Evolutionary conservation across 805 yeast species (phyloP).

Genomic region (Lipomyces orientalis): DNA sequence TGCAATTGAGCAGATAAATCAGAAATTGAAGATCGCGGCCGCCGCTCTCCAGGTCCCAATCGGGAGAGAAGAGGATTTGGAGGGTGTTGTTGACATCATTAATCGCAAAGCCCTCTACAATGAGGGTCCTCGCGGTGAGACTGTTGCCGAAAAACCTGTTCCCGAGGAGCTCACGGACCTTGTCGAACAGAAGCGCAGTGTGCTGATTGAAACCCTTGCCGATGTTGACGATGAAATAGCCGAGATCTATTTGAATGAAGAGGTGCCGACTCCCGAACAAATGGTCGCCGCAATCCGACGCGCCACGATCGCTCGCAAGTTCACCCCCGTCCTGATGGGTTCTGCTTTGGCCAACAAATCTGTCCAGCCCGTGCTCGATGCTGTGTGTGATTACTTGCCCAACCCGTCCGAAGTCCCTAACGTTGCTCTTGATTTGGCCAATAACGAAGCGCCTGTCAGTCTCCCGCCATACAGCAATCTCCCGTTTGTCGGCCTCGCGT

Average conservation of each 20-base stretch:
- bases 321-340: slow-evolving; percentile 99
- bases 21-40: slow-evolving; percentile 87
- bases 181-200: slow-evolving; percentile 86
- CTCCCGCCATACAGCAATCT: slow-evolving; percentile 72
- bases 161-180: slow-evolving; percentile 82
- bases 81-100: slow-evolving; percentile 91
- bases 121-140: slow-evolving; percentile 90
- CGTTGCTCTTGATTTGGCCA: slow-evolving; percentile 75
- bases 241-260: slow-evolving; percentile 87
- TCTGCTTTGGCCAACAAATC: slow-evolving; percentile 97
- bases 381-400: slow-evolving; percentile 94
- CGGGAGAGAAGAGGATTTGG: slow-evolving; percentile 83
- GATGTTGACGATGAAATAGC: slow-evolving; percentile 98
- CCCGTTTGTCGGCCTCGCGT: slow-evolving; percentile 97
- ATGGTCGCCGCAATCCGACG: slow-evolving; percentile 89
- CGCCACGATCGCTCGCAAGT: slow-evolving; percentile 91
- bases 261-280: slow-evolving; percentile 82
- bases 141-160: slow-evolving; percentile 60
- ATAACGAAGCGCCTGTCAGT: slow-evolving; percentile 70
- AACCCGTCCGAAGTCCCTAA: slow-evolving; percentile 92
- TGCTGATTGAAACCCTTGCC: slow-evolving; percentile 90
- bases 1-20: slow-evolving; percentile 88
- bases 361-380: slow-evolving; percentile 92
- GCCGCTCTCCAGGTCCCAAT: slow-evolving; percentile 98
- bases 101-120: slow-evolving; percentile 85